Conservation (phyloP, 345 rosid species). For the Euphorbia pulcherrima region DNA sequence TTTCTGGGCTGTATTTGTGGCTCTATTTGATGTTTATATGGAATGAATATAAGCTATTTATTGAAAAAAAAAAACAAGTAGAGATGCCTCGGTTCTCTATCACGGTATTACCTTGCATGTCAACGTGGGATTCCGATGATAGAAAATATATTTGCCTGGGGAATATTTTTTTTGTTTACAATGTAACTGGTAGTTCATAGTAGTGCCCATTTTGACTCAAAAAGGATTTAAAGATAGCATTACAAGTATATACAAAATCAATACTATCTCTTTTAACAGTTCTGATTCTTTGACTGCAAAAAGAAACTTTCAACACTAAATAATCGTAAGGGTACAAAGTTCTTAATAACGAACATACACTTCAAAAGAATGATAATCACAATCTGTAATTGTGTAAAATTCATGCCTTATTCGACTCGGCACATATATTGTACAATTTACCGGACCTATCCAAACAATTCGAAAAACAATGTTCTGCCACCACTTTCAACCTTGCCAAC, state of each 20-base stretch:
- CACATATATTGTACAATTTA: not conserved
- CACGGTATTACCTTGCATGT: no score
- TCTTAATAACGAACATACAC: not conserved
- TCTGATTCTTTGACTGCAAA: no score
- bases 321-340: not conserved
- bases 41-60: no score
- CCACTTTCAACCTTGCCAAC: not conserved
- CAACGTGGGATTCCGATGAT: no score
- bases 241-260: not conserved
- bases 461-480: conserved; percentile 3
- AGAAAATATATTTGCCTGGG: no score
- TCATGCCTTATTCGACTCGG: conserved; percentile 2
- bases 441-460: not conserved
- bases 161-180: not conserved
- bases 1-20: no score
- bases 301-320: not conserved
- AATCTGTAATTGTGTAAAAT: not conserved
- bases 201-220: not conserved
- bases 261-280: no score
- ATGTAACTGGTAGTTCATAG: not conserved
- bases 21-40: no score
- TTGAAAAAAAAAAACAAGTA: no score
- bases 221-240: not conserved
- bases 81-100: no score
- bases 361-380: not conserved